Evolutionary conservation across 306 rosid genomes (phyloP), one percentile per base, ranked within the genome.

Genomic region (Vachellia collinsii): DNA sequence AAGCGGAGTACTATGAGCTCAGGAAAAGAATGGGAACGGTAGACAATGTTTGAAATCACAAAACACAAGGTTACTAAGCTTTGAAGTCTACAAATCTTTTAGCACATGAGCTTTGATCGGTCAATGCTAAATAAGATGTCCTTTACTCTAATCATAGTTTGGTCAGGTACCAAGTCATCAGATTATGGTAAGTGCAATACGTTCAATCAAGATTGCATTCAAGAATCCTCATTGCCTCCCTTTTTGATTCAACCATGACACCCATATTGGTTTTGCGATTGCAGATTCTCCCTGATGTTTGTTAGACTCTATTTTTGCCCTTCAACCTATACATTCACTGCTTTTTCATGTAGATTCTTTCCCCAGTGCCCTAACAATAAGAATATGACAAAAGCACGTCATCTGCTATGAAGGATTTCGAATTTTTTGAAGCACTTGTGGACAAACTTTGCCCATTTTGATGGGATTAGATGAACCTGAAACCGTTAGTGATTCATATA

Each of bases 1-100:
- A 89, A 86, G 90, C 84, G 68, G 83, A 83, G 12, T 75, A 42
- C 48, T 74, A 65, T 10, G 90, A 90, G 81, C 16, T 61, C 20
- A 82, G 42, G 76, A 87, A 88, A 73, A 85, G 90, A 80, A 46
- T 72, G 19, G 48, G 87, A 76, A 81, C 43, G 11, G 78, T 82
- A 74, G 11, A 11, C 17, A 82, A 82, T 74, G 75, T 58, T 61
- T 85, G 76, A 83, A 66, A 22, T 64, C 62, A 34, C 0, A 7
- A 41, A 17, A 29, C 22, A n/a, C 19, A 54, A 42, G 68, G 54
- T 54, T 64, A 42, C 48, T 69, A 34, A 70, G 16, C 19, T 56
- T 66, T 74, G 72, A 69, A 70, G 14, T 59, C 29, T 82, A 58
- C 66, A 20, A n/a, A 78, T 75, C 25, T 78, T 29, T 65, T 41